These are phyloP conservation scores for Acanthamoeba lenticulata DNA, from an alignment of 208 protist species.

Conservation along the genomic window DNA sequence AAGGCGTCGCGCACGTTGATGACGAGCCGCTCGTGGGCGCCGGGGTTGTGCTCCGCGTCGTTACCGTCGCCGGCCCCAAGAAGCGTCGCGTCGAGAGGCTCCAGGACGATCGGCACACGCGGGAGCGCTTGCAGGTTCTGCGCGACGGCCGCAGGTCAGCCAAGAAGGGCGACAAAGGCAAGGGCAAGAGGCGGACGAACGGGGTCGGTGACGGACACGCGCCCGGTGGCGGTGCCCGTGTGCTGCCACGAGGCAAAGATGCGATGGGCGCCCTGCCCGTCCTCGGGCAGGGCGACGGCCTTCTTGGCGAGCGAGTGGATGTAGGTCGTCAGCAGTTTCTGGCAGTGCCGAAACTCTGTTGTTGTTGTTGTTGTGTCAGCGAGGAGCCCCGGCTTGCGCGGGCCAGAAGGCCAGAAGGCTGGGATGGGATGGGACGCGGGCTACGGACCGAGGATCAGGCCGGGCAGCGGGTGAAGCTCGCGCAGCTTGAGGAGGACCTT, in stretches of 20 bases:
- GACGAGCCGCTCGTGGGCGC: neutral
- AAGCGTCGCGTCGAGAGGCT: neutral
- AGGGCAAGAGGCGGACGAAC: neutral
- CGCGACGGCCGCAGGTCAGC: neutral
- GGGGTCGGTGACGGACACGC: slow-evolving; percentile 4
- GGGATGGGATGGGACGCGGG: too few relatives aligned
- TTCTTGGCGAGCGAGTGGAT: slow-evolving; percentile 49
- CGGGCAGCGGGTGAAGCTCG: neutral
- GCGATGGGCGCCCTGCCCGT: neutral
- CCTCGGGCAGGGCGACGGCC: neutral
- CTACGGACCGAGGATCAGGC: neutral
- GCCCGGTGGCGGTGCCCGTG: slow-evolving; percentile 32
- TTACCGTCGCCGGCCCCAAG: neutral
- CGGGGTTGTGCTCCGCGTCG: neutral
- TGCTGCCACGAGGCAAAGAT: slow-evolving; percentile 12
- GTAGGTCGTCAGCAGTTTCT: slow-evolving; percentile 54
- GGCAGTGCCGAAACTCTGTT: slow-evolving; percentile 42
- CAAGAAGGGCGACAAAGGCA: neutral
- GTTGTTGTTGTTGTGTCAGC: too few relatives aligned
- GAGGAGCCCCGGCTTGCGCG: too few relatives aligned
- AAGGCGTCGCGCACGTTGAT: slow-evolving; percentile 66
- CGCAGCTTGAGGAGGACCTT: neutral
- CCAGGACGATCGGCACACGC: neutral
- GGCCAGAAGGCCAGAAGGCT: too few relatives aligned
- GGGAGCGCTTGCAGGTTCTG: slow-evolving; percentile 54